Percentiles rank a stretch among this genome's conserved stretches.
Evolutionary conservation across 2,329 filamentous ascomycete genomes (phyloP).

Genomic region (Amesomyces nigricolor): DNA sequence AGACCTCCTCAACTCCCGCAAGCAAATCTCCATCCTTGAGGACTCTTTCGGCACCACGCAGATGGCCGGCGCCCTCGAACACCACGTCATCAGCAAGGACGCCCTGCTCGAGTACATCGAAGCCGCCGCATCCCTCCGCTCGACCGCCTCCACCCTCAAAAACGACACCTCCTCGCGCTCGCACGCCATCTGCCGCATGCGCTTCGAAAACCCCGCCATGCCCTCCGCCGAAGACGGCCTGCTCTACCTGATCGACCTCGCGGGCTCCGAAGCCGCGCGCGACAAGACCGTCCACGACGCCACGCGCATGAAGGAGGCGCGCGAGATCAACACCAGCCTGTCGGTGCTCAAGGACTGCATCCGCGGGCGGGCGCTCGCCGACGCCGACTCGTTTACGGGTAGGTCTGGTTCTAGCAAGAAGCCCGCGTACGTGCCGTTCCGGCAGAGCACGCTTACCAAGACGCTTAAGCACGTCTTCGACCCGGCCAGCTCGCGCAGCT

Average conservation of each 20-base stretch:
- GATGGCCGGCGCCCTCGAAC: conserved; percentile 39
- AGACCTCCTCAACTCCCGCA: conserved; percentile 40
- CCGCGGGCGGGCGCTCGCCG: conserved; percentile 37
- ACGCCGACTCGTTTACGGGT: conserved; percentile 24
- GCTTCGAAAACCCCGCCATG: conserved; percentile 33
- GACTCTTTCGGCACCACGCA: conserved; percentile 41
- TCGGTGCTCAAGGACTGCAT: conserved; percentile 50
- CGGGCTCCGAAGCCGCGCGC: conserved; percentile 44
- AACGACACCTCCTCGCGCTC: conserved; percentile 45
- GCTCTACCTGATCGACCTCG: conserved; percentile 44
- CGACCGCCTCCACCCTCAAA: conserved; percentile 39
- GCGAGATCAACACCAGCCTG: conserved; percentile 44
- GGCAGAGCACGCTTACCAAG: conserved; percentile 43
- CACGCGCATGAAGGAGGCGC: conserved; percentile 42
- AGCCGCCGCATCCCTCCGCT: conserved; percentile 36
- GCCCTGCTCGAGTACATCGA: conserved; percentile 34
- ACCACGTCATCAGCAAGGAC: conserved; percentile 29
- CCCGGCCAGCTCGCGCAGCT: conserved; percentile 33
- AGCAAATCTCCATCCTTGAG: conserved; percentile 40
- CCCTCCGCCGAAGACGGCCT: conserved; percentile 35
- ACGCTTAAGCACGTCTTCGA: conserved; percentile 47
- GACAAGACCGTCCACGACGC: conserved; percentile 37
- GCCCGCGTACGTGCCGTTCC: conserved; percentile 40
- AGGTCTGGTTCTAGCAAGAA: conserved; percentile 23
- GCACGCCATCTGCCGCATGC: conserved; percentile 44